These are phyloP conservation scores for Moesziomyces parantarcticus DNA, from an alignment of 1,284 basidiomycete genomes.

Conservation along the genomic window DNA sequence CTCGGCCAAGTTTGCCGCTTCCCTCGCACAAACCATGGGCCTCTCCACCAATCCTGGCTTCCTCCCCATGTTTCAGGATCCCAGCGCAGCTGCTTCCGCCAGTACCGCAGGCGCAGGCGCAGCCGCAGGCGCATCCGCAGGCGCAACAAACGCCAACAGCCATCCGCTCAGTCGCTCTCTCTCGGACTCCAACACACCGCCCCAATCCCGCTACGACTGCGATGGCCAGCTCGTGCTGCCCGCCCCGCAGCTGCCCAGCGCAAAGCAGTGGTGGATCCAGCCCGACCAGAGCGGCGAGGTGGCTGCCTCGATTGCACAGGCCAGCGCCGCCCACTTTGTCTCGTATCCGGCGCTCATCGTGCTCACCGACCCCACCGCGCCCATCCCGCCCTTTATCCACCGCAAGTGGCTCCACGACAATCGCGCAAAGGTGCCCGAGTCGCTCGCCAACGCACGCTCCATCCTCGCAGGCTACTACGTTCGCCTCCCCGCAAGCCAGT, in stretches of 20 bases:
- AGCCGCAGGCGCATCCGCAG: neutral
- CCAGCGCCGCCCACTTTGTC: conserved; percentile 58
- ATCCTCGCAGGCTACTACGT: conserved; percentile 58
- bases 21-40: conserved; percentile 40
- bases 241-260: conserved; percentile 33
- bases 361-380: conserved; percentile 57
- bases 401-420: conserved; percentile 60
- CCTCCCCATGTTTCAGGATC: conserved; percentile 20
- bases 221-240: conserved; percentile 33
- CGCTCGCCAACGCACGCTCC: conserved; percentile 53
- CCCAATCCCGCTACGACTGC: conserved; percentile 41
- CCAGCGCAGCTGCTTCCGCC: neutral
- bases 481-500: conserved; percentile 54
- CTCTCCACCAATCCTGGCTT: conserved; percentile 27
- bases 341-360: conserved; percentile 61
- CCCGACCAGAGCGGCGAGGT: conserved; percentile 43
- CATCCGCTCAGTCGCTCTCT: conserved; percentile 27
- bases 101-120: no score
- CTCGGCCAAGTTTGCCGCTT: conserved; percentile 49
- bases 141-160: neutral
- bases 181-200: conserved; percentile 20
- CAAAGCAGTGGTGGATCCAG: conserved; percentile 57
- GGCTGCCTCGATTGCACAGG: conserved; percentile 50
- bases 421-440: conserved; percentile 43
- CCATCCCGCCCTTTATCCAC: conserved; percentile 60